These are phyloP conservation scores for Carex parvula DNA, from an alignment of 176 grass and related monocot species.

Conservation along the genomic window DNA sequence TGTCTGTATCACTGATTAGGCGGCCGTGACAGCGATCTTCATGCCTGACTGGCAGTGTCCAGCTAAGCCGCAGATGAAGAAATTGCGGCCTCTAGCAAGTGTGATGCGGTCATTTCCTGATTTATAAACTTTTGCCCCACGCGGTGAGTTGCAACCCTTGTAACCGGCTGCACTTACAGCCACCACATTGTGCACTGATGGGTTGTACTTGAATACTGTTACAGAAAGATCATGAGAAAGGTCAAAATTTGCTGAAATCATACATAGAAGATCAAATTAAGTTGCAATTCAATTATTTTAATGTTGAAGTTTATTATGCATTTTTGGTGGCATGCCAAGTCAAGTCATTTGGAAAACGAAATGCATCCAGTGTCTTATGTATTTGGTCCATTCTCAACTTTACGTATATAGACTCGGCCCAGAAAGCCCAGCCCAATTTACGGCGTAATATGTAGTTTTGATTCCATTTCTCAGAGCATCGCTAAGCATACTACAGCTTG, in stretches of 20 bases:
- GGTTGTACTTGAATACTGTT: constrained; percentile 75
- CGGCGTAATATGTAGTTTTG: no score
- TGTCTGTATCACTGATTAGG: constrained; percentile 25
- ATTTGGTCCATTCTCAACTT: neutral
- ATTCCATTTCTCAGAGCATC: no score
- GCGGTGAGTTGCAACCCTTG: constrained; percentile 37
- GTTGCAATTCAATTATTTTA: neutral
- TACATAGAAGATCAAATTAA: neutral
- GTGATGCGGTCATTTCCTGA: constrained; percentile 77
- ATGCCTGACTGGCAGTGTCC: constrained; percentile 80
- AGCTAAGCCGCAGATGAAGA: constrained; percentile 75
- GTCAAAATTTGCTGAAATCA: neutral
- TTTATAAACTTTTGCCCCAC: constrained; percentile 34
- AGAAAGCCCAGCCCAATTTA: neutral
- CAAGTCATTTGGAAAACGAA: neutral
- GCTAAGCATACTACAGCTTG: no score
- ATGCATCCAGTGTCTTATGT: neutral
- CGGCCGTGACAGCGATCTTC: constrained; percentile 72
- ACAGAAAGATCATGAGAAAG: neutral
- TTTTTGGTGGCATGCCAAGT: neutral
- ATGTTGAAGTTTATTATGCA: neutral
- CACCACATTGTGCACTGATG: constrained; percentile 69
- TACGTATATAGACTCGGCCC: neutral
- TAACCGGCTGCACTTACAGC: constrained; percentile 51
- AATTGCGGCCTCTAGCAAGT: constrained; percentile 61